Evolutionary conservation across 2,329 filamentous ascomycete species (phyloP), one percentile per base, ranked within the genome.

Genomic region (Claviceps pazoutovae): DNA sequence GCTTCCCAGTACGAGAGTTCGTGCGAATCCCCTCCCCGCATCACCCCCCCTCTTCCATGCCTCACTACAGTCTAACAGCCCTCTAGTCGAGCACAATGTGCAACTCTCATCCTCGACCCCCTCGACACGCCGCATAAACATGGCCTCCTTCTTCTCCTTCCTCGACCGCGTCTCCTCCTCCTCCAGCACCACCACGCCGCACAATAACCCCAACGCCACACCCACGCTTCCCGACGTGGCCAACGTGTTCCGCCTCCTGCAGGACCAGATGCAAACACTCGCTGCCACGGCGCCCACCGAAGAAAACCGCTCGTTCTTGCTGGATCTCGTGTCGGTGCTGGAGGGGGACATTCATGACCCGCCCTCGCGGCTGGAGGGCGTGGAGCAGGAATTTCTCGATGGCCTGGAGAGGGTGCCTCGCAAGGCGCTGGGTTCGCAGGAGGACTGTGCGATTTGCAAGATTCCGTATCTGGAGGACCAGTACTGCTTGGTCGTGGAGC

Each of bases 81-180:
- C 26, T 17, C 11, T 56, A 84, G 80, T 84, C 63, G 80, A 84
- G 64, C 80, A 84, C 69, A 78, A 78, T 63, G 78, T 83, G 66
- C 71, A 75, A 58, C 64, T 72, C 53, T 46, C 68, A 34, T 56
- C 71, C 47, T 56, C 64, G 66, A 23, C 43, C n/a, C 63, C 68
- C 48, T 66, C 68, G 53, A 68, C 68, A 48, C 78, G 80, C 42
- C 76, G 76, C 60, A 67, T 78, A 55, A 78, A 82, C 68, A 84
- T 84, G 80, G 74, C 78, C 50, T 76, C 74, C 55, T 83, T 83
- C 68, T 74, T 68, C 59, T 73, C 76, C 51, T 74, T 79, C 62
- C 75, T 82, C 55, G 68, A 74, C 63, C 73, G 75, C 56, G 69
- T 83, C 61, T 65, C 68, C 56, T 62, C 68, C 56, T 62, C 67